Percentiles rank a stretch among this genome's conserved stretches.
Conservation (phyloP, 495 filamentous ascomycete species). For the Copromyces sp. region DNA sequence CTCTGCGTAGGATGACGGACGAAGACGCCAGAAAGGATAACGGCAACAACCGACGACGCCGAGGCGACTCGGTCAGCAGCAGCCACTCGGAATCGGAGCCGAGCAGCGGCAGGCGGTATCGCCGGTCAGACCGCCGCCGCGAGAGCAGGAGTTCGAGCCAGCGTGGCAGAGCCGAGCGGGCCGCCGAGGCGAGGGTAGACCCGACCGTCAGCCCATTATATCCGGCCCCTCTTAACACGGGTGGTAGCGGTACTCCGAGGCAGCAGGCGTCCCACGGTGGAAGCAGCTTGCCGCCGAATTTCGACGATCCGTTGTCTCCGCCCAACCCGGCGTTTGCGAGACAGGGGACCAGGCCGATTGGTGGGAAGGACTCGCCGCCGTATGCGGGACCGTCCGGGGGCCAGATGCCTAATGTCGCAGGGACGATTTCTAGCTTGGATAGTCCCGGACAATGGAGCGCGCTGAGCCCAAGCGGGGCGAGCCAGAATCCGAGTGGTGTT, state of each 20-base stretch:
- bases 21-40: constrained; percentile 51
- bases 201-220: constrained; percentile 3
- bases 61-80: constrained; percentile 38
- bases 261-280: background rate
- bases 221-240: constrained; percentile 1
- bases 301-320: constrained; percentile 27
- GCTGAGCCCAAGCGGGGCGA: constrained; percentile 24
- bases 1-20: constrained; percentile 68
- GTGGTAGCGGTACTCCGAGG: background rate
- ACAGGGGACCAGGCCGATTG: constrained; percentile 7
- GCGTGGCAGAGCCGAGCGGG: constrained; percentile 26
- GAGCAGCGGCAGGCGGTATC: constrained; percentile 32
- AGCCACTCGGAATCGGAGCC: constrained; percentile 37
- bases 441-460: constrained; percentile 22
- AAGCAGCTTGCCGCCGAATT: background rate
- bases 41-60: constrained; percentile 17
- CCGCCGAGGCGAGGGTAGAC: constrained; percentile 30
- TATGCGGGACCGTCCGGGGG: constrained; percentile 39
- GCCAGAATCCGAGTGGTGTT: constrained; percentile 6
- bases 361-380: constrained; percentile 42
- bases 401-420: constrained; percentile 16
- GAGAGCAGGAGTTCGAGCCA: constrained; percentile 26
- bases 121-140: constrained; percentile 20
- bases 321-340: constrained; percentile 36
- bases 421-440: constrained; percentile 34